These are phyloP conservation scores for Corallochytrium limacisporum DNA, from an alignment of 78 protist species.

Conservation along the genomic window DNA sequence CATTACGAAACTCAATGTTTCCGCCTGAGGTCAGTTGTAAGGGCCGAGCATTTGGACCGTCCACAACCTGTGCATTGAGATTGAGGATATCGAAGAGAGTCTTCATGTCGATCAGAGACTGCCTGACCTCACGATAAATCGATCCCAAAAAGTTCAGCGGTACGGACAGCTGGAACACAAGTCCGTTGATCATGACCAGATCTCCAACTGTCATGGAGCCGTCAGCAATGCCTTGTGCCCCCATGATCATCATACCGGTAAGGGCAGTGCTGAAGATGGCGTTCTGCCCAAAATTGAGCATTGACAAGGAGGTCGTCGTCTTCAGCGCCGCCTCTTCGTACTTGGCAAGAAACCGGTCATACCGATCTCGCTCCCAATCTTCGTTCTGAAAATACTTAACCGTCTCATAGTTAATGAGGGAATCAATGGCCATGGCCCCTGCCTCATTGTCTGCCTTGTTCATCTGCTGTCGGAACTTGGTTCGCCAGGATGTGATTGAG, in stretches of 20 bases:
- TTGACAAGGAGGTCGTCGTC: conserved; percentile 32
- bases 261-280: conserved; percentile 55
- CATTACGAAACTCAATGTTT: conserved; percentile 47
- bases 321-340: conserved; percentile 45
- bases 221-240: neutral
- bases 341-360: conserved; percentile 23
- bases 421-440: conserved; percentile 23
- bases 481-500: conserved; percentile 61
- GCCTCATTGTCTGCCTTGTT: conserved; percentile 39
- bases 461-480: conserved; percentile 31
- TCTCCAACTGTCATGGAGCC: conserved; percentile 66
- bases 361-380: conserved; percentile 32
- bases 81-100: conserved; percentile 42
- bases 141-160: conserved; percentile 81
- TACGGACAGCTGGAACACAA: conserved; percentile 69
- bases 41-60: too few species aligned
- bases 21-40: too few species aligned
- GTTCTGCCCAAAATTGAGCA: conserved; percentile 72
- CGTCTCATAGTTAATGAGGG: conserved; percentile 60
- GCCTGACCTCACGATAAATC: conserved; percentile 67
- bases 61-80: too few species aligned
- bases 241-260: conserved; percentile 58
- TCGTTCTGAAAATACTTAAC: conserved; percentile 69
- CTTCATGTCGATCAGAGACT: conserved; percentile 65
- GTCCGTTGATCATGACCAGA: conserved; percentile 64